Evolutionary conservation across 305 asterid species (phyloP).

Genomic region (Solanum aculeatissimum): DNA sequence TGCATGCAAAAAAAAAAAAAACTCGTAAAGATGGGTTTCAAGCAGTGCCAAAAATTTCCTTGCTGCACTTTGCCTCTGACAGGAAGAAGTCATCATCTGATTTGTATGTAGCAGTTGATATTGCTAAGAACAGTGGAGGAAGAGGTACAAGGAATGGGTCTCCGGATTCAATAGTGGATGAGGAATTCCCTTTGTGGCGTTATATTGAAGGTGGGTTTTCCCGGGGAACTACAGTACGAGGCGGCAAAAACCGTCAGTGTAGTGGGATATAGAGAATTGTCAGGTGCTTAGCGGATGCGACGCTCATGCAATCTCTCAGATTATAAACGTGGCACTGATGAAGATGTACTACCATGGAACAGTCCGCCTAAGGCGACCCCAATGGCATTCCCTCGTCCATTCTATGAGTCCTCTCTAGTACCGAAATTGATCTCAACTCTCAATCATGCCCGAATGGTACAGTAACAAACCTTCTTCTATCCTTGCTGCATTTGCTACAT

Average conservation of each 20-base stretch:
- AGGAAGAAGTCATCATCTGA: conserved; percentile 50
- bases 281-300: conserved; percentile 53
- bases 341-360: conserved; percentile 60
- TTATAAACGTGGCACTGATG: conserved; percentile 49
- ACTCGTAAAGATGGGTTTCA: neutral
- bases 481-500: too few species aligned
- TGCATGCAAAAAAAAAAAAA: neutral
- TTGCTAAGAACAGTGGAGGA: neutral
- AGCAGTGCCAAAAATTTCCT: neutral
- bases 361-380: conserved; percentile 39
- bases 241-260: conserved; percentile 62
- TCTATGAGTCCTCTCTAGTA: conserved; percentile 33
- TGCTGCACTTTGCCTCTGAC: neutral
- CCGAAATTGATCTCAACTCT: conserved; percentile 47
- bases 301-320: conserved; percentile 63
- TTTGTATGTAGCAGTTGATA: conserved; percentile 18
- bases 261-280: conserved; percentile 92
- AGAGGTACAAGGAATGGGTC: neutral
- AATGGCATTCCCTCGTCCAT: conserved; percentile 15
- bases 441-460: conserved; percentile 41
- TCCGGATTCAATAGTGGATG: conserved; percentile 7
- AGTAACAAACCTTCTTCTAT: neutral
- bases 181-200: neutral
- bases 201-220: conserved; percentile 2
- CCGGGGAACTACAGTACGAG: conserved; percentile 44